Percentiles rank a stretch among this genome's conserved stretches.
Conservation (phyloP, 2,329 filamentous ascomycete genomes). For the Fusarium sp. region DNA sequence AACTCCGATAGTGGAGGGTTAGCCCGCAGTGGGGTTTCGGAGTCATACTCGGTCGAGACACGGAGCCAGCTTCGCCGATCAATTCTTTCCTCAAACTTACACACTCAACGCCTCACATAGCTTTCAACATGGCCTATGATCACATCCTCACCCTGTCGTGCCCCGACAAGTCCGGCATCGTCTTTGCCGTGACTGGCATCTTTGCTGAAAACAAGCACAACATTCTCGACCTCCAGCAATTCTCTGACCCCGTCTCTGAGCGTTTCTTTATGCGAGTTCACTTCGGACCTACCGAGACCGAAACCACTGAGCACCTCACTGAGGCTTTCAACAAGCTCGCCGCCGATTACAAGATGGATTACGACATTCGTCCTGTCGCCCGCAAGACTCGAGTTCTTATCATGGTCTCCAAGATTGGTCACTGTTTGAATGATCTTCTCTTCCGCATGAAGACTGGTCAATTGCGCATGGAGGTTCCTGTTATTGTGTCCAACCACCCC, state of each 20-base stretch:
- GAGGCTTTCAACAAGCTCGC: conserved; percentile 73
- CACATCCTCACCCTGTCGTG: conserved; percentile 86
- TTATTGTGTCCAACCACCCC: conserved; percentile 86
- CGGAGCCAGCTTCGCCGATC: conserved; percentile 2
- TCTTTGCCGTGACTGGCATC: conserved; percentile 85
- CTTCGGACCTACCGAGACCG: conserved; percentile 72
- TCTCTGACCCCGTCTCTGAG: conserved; percentile 79
- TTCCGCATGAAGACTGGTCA: conserved; percentile 83
- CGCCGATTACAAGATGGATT: conserved; percentile 74
- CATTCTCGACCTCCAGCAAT: conserved; percentile 88
- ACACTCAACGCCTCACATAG: conserved; percentile 4
- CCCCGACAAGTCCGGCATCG: conserved; percentile 86
- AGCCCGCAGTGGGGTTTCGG: conserved; percentile 49
- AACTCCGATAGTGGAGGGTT: conserved; percentile 43
- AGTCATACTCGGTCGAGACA: conserved; percentile 35
- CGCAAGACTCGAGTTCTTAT: conserved; percentile 83
- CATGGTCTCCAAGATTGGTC: conserved; percentile 91
- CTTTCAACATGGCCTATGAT: conserved; percentile 62
- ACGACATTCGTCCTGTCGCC: conserved; percentile 75
- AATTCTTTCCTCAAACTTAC: conserved; percentile 20
- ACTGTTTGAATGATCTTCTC: conserved; percentile 86
- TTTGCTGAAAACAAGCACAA: conserved; percentile 81
- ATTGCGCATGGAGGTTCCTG: conserved; percentile 79
- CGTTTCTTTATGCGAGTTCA: conserved; percentile 92
- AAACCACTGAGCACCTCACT: conserved; percentile 64